Conservation (phyloP, 2,329 filamentous ascomycete species). For the Macrophomina phaseolina region DNA sequence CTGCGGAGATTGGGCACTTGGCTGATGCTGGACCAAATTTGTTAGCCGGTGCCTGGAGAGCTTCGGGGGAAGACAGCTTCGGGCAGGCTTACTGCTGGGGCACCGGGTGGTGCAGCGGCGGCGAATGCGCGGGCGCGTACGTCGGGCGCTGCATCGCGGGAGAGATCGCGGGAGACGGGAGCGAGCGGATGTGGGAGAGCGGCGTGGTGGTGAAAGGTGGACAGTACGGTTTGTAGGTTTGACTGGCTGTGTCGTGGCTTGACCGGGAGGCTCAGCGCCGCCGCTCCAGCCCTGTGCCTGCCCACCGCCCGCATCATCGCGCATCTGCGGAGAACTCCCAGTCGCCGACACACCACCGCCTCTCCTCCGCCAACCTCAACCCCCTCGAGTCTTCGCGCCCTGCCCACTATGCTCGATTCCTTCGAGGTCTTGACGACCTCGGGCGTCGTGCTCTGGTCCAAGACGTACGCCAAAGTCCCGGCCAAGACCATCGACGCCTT, state of each 20-base stretch:
- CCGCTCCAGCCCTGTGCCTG: not conserved
- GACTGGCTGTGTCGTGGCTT: constrained; percentile 20
- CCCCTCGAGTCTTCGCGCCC: constrained; percentile 29
- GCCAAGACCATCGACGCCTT: constrained; percentile 89
- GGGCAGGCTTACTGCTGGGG: constrained; percentile 23
- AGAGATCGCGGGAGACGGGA: not conserved
- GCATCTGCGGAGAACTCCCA: constrained; percentile 22
- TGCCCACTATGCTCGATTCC: constrained; percentile 78
- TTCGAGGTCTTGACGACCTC: constrained; percentile 97
- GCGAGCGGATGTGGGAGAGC: not conserved
- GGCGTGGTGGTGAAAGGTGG: not conserved
- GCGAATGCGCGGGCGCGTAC: constrained; percentile 79
- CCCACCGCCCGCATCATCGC: constrained; percentile 19
- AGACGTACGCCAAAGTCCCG: constrained; percentile 79
- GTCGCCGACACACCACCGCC: constrained; percentile 16
- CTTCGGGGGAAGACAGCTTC: not conserved
- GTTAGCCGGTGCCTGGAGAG: constrained; percentile 11
- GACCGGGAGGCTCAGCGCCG: constrained; percentile 11
- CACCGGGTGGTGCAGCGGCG: constrained; percentile 72
- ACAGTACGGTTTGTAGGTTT: not conserved
- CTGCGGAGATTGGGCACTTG: constrained; percentile 96
- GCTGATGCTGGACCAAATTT: constrained; percentile 63
- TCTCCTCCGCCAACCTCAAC: constrained; percentile 16
- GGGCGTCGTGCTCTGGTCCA: constrained; percentile 95
- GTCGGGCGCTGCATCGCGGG: constrained; percentile 80